Evolutionary conservation across 345 rosid species (phyloP).

Genomic region (Aquilaria yunnanensis): DNA sequence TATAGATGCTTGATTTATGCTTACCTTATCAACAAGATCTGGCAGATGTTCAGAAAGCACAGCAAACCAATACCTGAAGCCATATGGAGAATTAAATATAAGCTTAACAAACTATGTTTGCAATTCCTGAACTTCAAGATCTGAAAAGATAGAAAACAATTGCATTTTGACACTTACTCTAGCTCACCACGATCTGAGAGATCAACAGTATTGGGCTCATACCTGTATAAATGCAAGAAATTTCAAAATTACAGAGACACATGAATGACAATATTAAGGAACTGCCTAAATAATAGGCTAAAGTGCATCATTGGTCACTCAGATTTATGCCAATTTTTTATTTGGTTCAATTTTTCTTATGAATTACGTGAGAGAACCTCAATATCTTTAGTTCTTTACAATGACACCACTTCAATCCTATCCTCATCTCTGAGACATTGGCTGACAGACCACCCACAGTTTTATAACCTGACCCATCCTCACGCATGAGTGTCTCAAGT

Average conservation of each 20-base stretch:
- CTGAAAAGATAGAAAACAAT: background rate
- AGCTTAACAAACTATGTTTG: slow-evolving; percentile 9
- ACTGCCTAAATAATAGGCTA: too few species aligned
- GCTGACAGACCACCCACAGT: too few species aligned
- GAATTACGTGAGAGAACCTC: too few species aligned
- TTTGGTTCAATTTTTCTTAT: too few species aligned
- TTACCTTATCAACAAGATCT: slow-evolving; percentile 94
- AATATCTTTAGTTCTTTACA: too few species aligned
- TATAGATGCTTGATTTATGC: slow-evolving; percentile 1
- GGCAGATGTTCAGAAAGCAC: slow-evolving; percentile 91
- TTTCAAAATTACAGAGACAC: background rate
- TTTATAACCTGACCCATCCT: too few species aligned
- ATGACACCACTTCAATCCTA: too few species aligned
- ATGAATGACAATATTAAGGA: background rate
- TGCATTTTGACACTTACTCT: slow-evolving; percentile 60
- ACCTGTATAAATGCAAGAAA: slow-evolving; percentile 39
- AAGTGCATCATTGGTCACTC: too few species aligned
- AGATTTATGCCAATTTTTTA: too few species aligned
- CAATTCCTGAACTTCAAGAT: background rate
- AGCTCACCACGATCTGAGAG: slow-evolving; percentile 74
- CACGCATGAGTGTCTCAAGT: too few species aligned
- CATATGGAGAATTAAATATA: slow-evolving; percentile 10
- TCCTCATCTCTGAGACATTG: too few species aligned
- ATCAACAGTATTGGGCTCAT: slow-evolving; percentile 96
- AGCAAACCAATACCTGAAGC: slow-evolving; percentile 87